Base-by-base conservation (phyloP, 768 basidiomycete species). In the Leucocoprinus leucothites region DNA sequence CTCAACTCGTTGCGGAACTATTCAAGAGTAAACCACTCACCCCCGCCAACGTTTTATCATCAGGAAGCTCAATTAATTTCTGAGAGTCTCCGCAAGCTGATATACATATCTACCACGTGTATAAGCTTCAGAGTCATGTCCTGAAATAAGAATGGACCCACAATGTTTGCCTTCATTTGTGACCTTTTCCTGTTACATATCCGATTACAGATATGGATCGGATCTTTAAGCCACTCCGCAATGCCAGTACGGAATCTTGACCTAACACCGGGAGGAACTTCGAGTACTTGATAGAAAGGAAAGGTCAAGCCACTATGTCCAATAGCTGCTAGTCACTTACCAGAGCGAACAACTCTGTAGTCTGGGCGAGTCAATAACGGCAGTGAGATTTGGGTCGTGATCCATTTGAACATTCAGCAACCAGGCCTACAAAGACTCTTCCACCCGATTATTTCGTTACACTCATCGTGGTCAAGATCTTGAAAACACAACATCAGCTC, bases 391-490 rank as follows among this genome's bases (percentile, higher is more conserved):
- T 16, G 11, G 25, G 19, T 14, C 42, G 5, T 38, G 19, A 6
- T 16, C 22, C 21, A 44, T 8, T 9, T 21, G 9, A 34, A 19
- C 26, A 9, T 47, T 11, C 31, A 11, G 31, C 11, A 16, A 22
- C 6, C 14, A 34, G 18, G 55, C 59, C 19, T 19, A 60, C 59
- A 21, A 6, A 46, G 42, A 40, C 53, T 56, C 48, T 52, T 28
- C 26, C 48, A 3, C 18, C 48, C 57, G 3, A 51, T 53, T 5
- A 58, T 42, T 2, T 51, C 42, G 28, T 62, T 62, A 25, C 61
- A 62, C 1, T 43, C 41, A 14, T 58, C 43, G 35, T 62, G 61
- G 28, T 48, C 38, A 4, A 62, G 45, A 38, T 62, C 61, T 62
- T 14, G 2, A 14, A 38, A 31, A n/a, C n/a, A n/a, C n/a, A n/a